phyloP scores from a whole-genome alignment of 148 eudicot genomes.

The Cornus florida region DNA sequence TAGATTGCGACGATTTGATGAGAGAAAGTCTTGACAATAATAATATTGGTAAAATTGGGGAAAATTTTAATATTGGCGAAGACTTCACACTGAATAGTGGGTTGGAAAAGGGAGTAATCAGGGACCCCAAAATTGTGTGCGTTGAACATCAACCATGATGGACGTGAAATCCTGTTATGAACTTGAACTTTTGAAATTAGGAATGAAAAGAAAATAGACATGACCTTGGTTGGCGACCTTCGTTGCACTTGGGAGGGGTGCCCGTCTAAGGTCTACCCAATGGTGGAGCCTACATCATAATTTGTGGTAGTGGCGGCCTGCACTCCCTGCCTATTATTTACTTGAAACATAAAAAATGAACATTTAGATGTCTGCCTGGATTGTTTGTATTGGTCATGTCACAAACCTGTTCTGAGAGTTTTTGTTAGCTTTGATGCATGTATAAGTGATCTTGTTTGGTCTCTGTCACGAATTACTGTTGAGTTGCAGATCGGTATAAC shows the following conservation, averaged over 20 bases:
- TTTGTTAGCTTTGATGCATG: not conserved
- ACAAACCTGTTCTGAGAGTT: not conserved
- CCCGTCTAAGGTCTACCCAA: no score
- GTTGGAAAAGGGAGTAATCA: not conserved
- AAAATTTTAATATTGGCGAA: not conserved
- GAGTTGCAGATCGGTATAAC: conserved; percentile 99
- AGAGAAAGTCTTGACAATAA: not conserved
- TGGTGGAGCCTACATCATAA: no score
- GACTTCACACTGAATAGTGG: not conserved
- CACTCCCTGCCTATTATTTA: no score
- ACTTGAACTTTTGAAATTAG: no score
- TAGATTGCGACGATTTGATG: not conserved
- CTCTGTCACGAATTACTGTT: conserved; percentile 50
- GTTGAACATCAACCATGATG: not conserved
- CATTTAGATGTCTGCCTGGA: no score
- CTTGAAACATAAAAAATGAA: no score
- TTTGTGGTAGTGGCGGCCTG: no score
- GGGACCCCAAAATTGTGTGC: no score
- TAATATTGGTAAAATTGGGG: no score
- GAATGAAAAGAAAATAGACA: not conserved
- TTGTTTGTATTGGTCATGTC: conserved; percentile 15
- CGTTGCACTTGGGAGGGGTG: no score
- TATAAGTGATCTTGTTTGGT: conserved; percentile 19
- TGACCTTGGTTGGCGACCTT: no score
- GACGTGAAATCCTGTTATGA: not conserved